Evolutionary conservation across 805 yeast species (phyloP), one percentile per base, ranked within the genome.

Genomic region (Schizosaccharomyces octosporus): DNA sequence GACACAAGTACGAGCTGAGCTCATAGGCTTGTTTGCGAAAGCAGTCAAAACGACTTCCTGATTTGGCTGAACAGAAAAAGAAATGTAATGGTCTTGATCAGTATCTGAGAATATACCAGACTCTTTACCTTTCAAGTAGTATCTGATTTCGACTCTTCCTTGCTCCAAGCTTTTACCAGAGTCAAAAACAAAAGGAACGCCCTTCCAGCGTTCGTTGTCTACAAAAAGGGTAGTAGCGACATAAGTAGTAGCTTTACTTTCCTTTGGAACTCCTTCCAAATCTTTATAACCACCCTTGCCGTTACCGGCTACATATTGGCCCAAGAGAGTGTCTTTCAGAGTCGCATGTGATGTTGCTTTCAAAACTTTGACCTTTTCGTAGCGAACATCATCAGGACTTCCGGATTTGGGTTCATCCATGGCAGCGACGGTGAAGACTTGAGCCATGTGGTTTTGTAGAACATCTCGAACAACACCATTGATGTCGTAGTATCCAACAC

Each of bases 381-480:
- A 97, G 72, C 98, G 82, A 63, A 93, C 81, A 51, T 90, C 83
- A 75, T 93, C 97, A 2, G 97, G 88, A 67, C 83, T 85, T 67
- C 84, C 85, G n/a, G 89, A 79, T 29, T 80, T 83, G 17, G 98
- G 98, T 72, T 95, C 81, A 71, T 93, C 97, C 96, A 93, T 90
- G 61, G 96, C 86, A 64, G 90, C 75, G 62, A 93, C 73, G 5
- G 97, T 89, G 70, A 93, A 75, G 27, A 90, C 94, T 76, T 93
- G 98, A 69, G 90, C 77, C 67, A 93, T 74, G 75, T 93, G 98
- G 78, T 93, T 93, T 76, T 93, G 98, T 87, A 93, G 90, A 59
- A 93, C 97, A 70, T 93, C 98, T 73, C 98, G 82, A 66, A 93
- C 85, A 70, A 93, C 93, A 63, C 98, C 98, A 69, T 89, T 87